Evolutionary conservation across 163 green algal genomes (phyloP), one percentile per base, ranked within the genome.

Genomic region (Scenedesmus sp.): DNA sequence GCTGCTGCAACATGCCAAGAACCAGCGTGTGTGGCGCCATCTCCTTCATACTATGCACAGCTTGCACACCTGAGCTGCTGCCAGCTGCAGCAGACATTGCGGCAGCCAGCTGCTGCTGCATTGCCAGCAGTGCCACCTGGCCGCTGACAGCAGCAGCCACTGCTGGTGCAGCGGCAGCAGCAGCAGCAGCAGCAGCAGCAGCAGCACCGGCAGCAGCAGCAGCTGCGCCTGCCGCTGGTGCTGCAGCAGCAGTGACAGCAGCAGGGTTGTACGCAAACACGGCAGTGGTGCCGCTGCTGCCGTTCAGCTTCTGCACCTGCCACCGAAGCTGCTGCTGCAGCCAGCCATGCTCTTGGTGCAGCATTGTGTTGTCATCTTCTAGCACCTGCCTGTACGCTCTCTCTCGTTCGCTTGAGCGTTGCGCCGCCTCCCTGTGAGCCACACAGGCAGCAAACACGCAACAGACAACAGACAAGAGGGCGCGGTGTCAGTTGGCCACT

Each of bases 311-410:
- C 65, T 76, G 65, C 65, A 76, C 6, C 30, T 76, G 65, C 65
- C 65, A 76, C 65, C 40, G 65, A 26, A 76, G 30, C 65, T 76
- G 65, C 65, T 76, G 65, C 65, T 76, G 65, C 65, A 76, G 65
- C 65, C 65, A 76, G 65, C 30, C 30, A 7, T 40, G 30, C 30
- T 76, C 65, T 18, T 40, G 65, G 7, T 40, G 30, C 30, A 76
- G 65, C 30, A 76, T 76, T 3, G 65, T 24, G 30, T 76, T 76
- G 65, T 76, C 65, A 24, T 76, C 65, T 40, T 76, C 65, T 37
- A 76, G 65, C 3, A 30, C 30, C 65, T 76, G 65, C 30, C 65
- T 15, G 65, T 40, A 40, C 6, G 30, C 30, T 30, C 40, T 76
- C 65, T 76, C 65, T 7, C 65, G 65, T 30, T 76, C 65, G 40